Conservation (phyloP, 2,329 filamentous ascomycete genomes). For the Penicillium sp. region DNA sequence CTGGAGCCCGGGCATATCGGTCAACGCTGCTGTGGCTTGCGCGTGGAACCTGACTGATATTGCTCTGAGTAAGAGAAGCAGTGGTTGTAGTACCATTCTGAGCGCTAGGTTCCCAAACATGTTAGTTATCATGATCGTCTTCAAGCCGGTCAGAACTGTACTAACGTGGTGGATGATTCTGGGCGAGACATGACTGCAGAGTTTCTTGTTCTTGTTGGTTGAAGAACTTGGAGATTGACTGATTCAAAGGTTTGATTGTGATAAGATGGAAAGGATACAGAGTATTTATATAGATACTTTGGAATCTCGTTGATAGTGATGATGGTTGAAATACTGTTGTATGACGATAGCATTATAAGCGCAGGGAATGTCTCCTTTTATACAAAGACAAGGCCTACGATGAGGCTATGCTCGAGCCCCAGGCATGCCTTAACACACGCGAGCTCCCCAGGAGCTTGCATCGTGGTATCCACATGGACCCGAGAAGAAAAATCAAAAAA, state of each 20-base stretch:
- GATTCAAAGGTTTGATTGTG: neutral
- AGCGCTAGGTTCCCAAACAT: neutral
- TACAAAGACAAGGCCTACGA: constrained; percentile 15
- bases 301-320: neutral
- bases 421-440: constrained; percentile 22
- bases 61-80: constrained; percentile 24
- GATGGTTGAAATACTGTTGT: constrained; percentile 1
- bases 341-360: constrained; percentile 2
- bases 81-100: constrained; percentile 5
- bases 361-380: constrained; percentile 11
- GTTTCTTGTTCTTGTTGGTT: neutral
- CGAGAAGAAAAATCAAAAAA: constrained; percentile 9
- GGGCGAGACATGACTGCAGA: constrained; percentile 19
- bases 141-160: neutral
- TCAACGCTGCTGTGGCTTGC: constrained; percentile 25
- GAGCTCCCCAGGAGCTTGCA: constrained; percentile 19
- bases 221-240: neutral
- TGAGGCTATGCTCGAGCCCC: constrained; percentile 13
- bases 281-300: neutral
- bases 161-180: constrained; percentile 1
- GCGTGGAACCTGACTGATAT: constrained; percentile 29
- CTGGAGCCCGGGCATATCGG: constrained; percentile 27
- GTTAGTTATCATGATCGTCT: constrained; percentile 3
- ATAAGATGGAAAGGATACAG: neutral
- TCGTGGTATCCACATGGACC: constrained; percentile 22